Evolutionary conservation across 179 eudicot genomes (phyloP), one percentile per base, ranked within the genome.

Genomic region (Carnegiea gigantea): DNA sequence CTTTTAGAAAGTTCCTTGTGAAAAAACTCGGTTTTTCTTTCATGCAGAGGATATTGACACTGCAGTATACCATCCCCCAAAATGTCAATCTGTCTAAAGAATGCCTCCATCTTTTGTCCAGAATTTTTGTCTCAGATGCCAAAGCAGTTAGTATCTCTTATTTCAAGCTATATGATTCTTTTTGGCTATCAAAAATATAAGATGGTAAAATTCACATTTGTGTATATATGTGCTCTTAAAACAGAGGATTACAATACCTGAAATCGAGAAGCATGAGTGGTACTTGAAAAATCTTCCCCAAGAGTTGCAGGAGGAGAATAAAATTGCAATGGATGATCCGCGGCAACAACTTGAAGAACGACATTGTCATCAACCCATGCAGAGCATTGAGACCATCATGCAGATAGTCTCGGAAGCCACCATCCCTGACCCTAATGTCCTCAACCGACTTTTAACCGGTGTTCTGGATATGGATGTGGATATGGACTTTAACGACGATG

Each of bases 371-470:
- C 91, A 90, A 72, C 97, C 94, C 23, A 89, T 92, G 92, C 97
- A 93, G 88, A 88, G 92, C 84, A 76, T 88, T 1, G 95, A 93
- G 51, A 79, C 54, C 20, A 93, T 93, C 83, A 93, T 90, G 93
- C 97, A 92, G 85, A 93, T 93, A 81, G 88, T 93, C 65, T 84
- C 97, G 0, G 97, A 93, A 84, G 97, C 93, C 73, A 93, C 97
- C 49, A 86, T 93, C 20, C 97, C 93, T 26, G 85, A 92, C 1
- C 86, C 78, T 49, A 91, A 92, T 60, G 18, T 38, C 51, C 74
- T 84, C 0, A 38, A 84, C 76, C 83, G 57, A 21, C 78, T 80
- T 43, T 40, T 80, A 23, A 33, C 62, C n/a, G 78, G 76, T 44
- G 23, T 60, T 60, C 17, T 86, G 84, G 93, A 90, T 81, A 83